phyloP scores from a whole-genome alignment of 805 yeast species.

The Metschnikowia picachoensis region DNA sequence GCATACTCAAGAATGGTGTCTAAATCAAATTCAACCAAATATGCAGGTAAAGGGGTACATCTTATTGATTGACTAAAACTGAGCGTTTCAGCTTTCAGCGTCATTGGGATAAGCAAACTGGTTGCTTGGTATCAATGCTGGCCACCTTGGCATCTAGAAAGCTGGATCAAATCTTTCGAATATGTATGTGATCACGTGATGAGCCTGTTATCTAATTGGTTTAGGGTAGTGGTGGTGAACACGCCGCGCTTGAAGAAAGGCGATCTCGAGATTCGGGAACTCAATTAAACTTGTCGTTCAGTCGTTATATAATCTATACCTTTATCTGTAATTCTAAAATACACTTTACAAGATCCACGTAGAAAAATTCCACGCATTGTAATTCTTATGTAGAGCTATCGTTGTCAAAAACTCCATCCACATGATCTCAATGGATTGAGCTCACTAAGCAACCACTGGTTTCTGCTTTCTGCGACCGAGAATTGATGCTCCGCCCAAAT shows the following conservation, averaged over 20 bases:
- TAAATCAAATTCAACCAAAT: conserved; percentile 16
- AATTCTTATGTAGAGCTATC: neutral
- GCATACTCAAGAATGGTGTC: conserved; percentile 14
- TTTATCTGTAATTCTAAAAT: neutral
- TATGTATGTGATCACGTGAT: too few relatives aligned
- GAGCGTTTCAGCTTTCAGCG: neutral
- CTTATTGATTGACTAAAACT: too few relatives aligned
- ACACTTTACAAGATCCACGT: neutral
- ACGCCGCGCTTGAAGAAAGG: too few relatives aligned
- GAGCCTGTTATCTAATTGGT: neutral
- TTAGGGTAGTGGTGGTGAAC: too few relatives aligned
- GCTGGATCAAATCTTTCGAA: too few relatives aligned
- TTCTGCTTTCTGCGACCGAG: conserved; percentile 40
- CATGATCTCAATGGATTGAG: neutral
- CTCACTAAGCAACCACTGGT: conserved; percentile 11
- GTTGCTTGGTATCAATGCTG: too few relatives aligned
- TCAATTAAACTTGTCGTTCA: conserved; percentile 4
- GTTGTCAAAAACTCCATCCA: neutral
- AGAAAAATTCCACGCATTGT: too few relatives aligned
- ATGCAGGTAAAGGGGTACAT: neutral
- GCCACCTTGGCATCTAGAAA: neutral
- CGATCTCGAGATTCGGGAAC: too few relatives aligned
- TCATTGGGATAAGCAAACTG: neutral
- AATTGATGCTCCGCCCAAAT: conserved; percentile 51
- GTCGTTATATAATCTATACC: conserved; percentile 5